Evolutionary conservation across 768 basidiomycete genomes (phyloP).

Genomic region (Lactifluus rugatus): DNA sequence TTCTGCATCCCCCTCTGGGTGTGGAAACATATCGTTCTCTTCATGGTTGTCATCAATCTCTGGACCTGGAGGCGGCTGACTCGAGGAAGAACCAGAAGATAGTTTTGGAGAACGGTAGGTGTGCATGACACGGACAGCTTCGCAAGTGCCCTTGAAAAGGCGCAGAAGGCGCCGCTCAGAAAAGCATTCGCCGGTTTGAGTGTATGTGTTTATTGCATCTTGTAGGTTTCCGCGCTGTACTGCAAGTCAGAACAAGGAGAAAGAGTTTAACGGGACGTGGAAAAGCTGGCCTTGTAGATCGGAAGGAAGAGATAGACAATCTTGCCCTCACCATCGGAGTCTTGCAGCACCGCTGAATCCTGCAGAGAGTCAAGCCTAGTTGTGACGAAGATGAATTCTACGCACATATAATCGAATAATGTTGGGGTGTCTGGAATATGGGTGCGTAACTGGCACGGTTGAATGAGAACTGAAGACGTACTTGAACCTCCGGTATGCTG

Average conservation of each 20-base stretch:
- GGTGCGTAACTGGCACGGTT: neutral
- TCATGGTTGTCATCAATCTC: constrained; percentile 38
- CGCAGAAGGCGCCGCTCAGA: constrained; percentile 82
- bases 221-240: constrained; percentile 83
- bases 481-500: constrained; percentile 93
- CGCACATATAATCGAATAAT: constrained; percentile 87
- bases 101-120: constrained; percentile 53
- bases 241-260: constrained; percentile 14
- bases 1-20: constrained; percentile 65
- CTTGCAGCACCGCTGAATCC: constrained; percentile 94
- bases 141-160: constrained; percentile 90
- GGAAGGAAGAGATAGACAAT: constrained; percentile 96
- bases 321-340: constrained; percentile 86
- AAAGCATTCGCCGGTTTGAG: constrained; percentile 73
- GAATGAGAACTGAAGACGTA: constrained; percentile 31
- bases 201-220: constrained; percentile 83
- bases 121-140: constrained; percentile 93
- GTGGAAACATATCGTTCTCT: constrained; percentile 62
- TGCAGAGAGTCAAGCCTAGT: constrained; percentile 25
- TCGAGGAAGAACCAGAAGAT: constrained; percentile 22
- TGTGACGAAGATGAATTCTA: constrained; percentile 8
- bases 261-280: neutral
- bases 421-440: constrained; percentile 67
- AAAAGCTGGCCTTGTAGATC: constrained; percentile 63
- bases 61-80: constrained; percentile 14